phyloP scores from a whole-genome alignment of 805 yeast species.

The Hyphopichia homilentoma region DNA sequence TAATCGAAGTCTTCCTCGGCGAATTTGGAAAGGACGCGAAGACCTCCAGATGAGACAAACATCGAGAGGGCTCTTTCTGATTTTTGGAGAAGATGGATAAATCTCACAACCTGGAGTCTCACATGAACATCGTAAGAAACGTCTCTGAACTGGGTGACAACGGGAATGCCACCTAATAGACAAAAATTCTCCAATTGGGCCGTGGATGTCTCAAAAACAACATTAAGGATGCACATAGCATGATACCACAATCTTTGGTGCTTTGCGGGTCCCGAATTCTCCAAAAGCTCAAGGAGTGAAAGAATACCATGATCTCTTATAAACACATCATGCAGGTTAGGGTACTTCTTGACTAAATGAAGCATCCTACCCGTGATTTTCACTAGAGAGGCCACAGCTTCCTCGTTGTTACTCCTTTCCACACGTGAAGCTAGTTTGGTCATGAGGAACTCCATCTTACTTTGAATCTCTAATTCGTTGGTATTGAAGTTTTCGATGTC shows the following conservation, averaged over 20 bases:
- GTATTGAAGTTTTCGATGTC: constrained; percentile 39
- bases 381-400: constrained; percentile 22
- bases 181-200: constrained; percentile 39
- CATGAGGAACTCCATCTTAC: constrained; percentile 35
- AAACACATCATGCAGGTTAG: constrained; percentile 34
- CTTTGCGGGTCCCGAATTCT: constrained; percentile 29
- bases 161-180: constrained; percentile 42
- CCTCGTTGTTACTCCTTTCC: constrained; percentile 30
- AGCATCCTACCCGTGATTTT: constrained; percentile 36
- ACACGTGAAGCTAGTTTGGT: constrained; percentile 29
- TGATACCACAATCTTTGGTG: constrained; percentile 35
- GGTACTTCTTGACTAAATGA: constrained; percentile 36
- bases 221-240: constrained; percentile 30
- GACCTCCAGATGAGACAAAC: constrained; percentile 46
- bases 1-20: constrained; percentile 43
- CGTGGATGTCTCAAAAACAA: constrained; percentile 25
- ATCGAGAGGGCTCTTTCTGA: constrained; percentile 34
- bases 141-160: constrained; percentile 33
- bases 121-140: constrained; percentile 26
- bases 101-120: constrained; percentile 34
- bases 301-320: constrained; percentile 41
- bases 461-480: constrained; percentile 37
- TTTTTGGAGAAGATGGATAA: constrained; percentile 27
- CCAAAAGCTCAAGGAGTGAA: constrained; percentile 36
- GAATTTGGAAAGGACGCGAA: constrained; percentile 40